Evolutionary conservation across 2,329 filamentous ascomycete species (phyloP), one percentile per base, ranked within the genome.

Genomic region (Hypoxylon sp.): DNA sequence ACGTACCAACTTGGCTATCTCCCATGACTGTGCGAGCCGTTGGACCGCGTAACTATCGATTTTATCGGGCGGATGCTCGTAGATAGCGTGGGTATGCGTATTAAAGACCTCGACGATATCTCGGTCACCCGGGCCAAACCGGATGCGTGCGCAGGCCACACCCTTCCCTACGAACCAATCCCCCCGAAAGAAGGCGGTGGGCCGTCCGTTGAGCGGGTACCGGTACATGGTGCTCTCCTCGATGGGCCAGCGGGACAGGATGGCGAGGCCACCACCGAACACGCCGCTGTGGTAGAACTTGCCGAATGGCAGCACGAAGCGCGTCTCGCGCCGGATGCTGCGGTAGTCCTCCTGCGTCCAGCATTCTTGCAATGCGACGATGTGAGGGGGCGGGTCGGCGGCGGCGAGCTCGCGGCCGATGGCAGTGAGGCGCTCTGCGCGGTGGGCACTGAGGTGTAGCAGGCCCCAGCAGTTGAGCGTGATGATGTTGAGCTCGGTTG

Each of bases 101-200:
- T 93, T 95, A 78, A 98, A 98, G 1, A 98, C 93, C 76, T 98
- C 93, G 17, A 93, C 84, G 10, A 94, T 82, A 72, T 96, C 91
- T 65, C 87, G 87, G 48, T 80, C 78, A 0, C 82, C 86, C 0
- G 87, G 82, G 0, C 93, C 93, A 72, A 92, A 91, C 3, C 92
- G 85, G 73, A 98, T 91, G 69, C 88, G 87, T 2, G 95, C 95
- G 76, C 88, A 92, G 6, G 95, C 96, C 46, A 98, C 90, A 15
- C 96, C 96, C 79, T 98, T 98, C 0, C 96, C 96, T 8, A 98
- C 94, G 77, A 90, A 98, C 93, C 95, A 98, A 80, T 98, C 95
- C 10, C 96, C 96, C 67, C 95, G 87, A 82, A 92, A 98, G 81
- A 98, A 97, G 3, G 95, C 95, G 8, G 94, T 95, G 5, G 96